Base-by-base conservation (phyloP, 2,329 filamentous ascomycete species). In the Iodosphaeria phyllophila region DNA sequence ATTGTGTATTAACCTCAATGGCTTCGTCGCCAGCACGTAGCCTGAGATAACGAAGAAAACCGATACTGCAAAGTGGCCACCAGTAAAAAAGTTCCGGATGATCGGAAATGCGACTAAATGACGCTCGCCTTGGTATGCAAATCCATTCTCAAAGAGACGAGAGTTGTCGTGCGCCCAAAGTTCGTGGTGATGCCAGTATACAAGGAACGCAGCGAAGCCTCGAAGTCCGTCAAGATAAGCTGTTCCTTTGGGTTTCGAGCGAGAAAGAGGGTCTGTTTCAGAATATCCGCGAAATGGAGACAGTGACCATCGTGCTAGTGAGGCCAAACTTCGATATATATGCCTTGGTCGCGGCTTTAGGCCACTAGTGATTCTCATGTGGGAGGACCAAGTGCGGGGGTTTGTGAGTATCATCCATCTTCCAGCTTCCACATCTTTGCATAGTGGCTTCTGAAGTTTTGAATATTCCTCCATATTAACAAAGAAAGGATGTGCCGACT, bases 201-300 rank as follows among this genome's bases (percentile, higher is more conserved):
- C 72, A 15, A 75, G 41, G 16, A 77, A 54, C 3, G 72, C 68
- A 4, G 71, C 70, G 32, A 76, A 73, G 4, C 73, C 72, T 38
- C 73, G 52, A 9, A 77, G 48, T 9, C 72, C 72, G 35, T 77
- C 72, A 12, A 72, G 53, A 34, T 65, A 71, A n/a, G 66, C 64
- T 5, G 66, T 72, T 11, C 51, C 48, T 5, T 60, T 49, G 9
- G 58, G 43, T 9, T 37, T 43, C 5, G 39, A 37, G 4, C 15
- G 11, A 4, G 25, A 12, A 8, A 13, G 16, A 2, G 34, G 26
- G 5, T 28, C 23, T 3, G 33, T 28, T 2, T 32, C 25, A 2
- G 33, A 22, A 11, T 26, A 36, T 10, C 33, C 25, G 24, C 30
- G 31, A 8, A 35, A 18, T 5, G 25, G 20, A 5, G 35, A 32